A percentile compares a stretch with the other conserved stretches of the same genome.
Conservation (phyloP, 257 asterid genomes). For the Solanum habrochaites region DNA sequence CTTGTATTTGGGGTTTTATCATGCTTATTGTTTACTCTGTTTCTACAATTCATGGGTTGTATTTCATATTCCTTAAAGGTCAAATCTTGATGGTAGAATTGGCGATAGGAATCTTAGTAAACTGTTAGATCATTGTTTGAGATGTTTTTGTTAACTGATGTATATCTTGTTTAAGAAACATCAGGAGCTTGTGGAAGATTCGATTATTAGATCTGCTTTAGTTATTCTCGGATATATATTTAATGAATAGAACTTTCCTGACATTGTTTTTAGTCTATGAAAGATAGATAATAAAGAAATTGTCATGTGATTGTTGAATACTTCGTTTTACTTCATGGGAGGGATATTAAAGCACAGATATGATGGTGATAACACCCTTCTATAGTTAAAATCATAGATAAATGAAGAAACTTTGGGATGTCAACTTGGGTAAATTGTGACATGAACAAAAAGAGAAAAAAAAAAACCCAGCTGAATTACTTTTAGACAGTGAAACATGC, state of each 20-base stretch:
- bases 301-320: neutral
- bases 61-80: neutral
- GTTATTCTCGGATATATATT: neutral
- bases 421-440: neutral
- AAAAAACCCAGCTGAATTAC: neutral
- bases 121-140: neutral
- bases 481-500: neutral
- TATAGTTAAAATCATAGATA: neutral
- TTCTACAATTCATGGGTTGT: neutral
- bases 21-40: neutral
- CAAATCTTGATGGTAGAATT: neutral
- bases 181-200: neutral
- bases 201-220: neutral
- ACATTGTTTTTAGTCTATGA: neutral
- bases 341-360: neutral
- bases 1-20: neutral
- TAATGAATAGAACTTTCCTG: neutral
- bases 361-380: neutral
- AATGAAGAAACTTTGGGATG: neutral
- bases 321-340: neutral
- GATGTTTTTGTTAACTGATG: neutral
- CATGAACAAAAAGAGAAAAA: neutral
- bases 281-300: neutral
- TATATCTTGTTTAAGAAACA: neutral
- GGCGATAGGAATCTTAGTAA: neutral